Evolutionary conservation across 73 alveolate genomes (phyloP), one percentile per base, ranked within the genome.

Genomic region (Paramecium tetraurelia): DNA sequence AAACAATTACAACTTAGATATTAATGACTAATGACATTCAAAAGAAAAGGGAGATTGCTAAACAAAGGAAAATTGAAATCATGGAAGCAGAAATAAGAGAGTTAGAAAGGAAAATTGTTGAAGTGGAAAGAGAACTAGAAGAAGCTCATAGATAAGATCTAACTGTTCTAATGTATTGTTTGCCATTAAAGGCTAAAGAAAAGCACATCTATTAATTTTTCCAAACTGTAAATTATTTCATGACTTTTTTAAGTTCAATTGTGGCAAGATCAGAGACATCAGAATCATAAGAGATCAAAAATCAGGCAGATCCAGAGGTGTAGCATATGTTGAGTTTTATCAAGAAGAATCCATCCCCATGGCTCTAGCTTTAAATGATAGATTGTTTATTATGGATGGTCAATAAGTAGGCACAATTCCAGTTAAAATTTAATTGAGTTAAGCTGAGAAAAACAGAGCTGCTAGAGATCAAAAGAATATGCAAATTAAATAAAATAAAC

Each of bases 381-480:
- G 96, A 85, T 93, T 92, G 90, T 86, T 97, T 70, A 93, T 80
- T 80, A 80, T 80, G 90, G 90, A 95, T 63, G 99, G 99, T 7
- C 92, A 95, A 83, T 96, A 80, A 43, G 75, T 80, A 10, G 90
- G 90, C 0, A 44, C 90, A 80, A 80, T 80, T 14, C 90, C 98
- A 12, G 86, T 97, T 8, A 95, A 93, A 93, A 97, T 98, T 16
- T 96, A 97, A 53, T 95, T 99, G 21, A 95, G 99, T 43, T 97
- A 97, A 92, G 99, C 99, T 36, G 99, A 98, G 86, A 98, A 96
- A 92, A 98, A 98, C 92, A 95, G 99, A 86, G 97, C 97, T 33
- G 99, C 99, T 35, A 96, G 96, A 46, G 99, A 98, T 18, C 50
- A 80, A 44, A 80, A 80, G n/a, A 80, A 80, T 80, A 80, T 80